Base-by-base conservation (phyloP, 75 land plant species). In the Picea sitchensis region DNA sequence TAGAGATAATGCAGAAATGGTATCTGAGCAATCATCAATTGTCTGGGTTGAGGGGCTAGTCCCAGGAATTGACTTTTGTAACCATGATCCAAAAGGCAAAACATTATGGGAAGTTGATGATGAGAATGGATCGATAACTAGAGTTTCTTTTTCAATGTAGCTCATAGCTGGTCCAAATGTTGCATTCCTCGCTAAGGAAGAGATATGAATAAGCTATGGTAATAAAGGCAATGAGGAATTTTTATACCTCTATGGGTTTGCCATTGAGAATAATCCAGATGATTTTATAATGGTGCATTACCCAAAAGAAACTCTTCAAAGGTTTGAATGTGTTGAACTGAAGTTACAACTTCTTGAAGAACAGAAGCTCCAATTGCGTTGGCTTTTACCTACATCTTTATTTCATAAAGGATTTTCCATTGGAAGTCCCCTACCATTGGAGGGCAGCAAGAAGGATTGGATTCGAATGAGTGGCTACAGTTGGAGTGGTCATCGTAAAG, bases 141-240 rank as follows among this genome's bases (percentile, higher is more conserved):
- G 23, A 56, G 38, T 54, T 58, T 13, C 18, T 38, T 21, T 76
- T 3, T 76, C 44, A n/a, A 30, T 76, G 26, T 54, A 76, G 20
- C 23, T 58, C 26, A 36, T 38, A 15, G 47, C 34, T 34, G 72
- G 72, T 68, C 38, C 72, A 34, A 38, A 82, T 30, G 59, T 36
- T 64, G 21, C 81, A 38, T 71, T 84, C 3, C 61, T 69, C 38
- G 77, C 61, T 26, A 87, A 79, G 54, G 80, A 85, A 65, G 98
- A 96, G 84, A 86, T 96, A 79, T 26, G 61, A 31, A 96, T 96
- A 30, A 94, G 91, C 72, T 96, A 96, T 89, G 99, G 99, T 12
- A 79, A 89, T 79, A 96, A 96, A 80, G 96, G 99, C 63, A 96
- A 96, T 87, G 99, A 96, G 99, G 99, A 96, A 77, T 76, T 96